Evolutionary conservation across 1,284 basidiomycete genomes (phyloP), one percentile per base, ranked within the genome.

Genomic region (Ustilago nuda): DNA sequence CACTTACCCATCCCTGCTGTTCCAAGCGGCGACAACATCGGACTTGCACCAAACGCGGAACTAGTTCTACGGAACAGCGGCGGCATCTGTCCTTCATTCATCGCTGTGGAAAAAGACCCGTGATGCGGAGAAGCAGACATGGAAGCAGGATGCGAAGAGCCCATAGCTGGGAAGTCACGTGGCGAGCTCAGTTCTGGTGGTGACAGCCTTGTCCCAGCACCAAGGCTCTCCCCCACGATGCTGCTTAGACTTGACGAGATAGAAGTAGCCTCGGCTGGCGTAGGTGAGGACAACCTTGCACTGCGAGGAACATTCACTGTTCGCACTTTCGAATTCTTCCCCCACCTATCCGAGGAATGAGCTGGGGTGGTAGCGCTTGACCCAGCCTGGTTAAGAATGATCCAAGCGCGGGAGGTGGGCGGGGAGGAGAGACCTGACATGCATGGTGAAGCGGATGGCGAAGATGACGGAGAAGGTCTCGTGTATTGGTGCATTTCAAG

Each of bases 301-400:
- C 61, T 53, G 13, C 71, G 57, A 13, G 81, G 79, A 4, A 83
- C 79, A 4, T 72, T 58, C 8, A 85, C 75, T 2, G 79, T 82
- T 2, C 77, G 61, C 17, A 85, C 79, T 53, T 85, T 85, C 51
- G 67, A 77, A 51, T 76, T 62, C 35, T 75, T 59, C 17, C 76
- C 71, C 70, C 75, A 76, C 33, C 76, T 56, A 41, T 61, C 59
- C 9, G 53, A 23, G 13, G 62, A 64, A 13, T 58, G 54, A n/a
- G 62, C 61, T 2, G 72, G 64, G 0, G 72, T 63, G n/a, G 66
- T 69, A 2, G 66, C 72, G 13, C 27, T 56, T 13, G 54, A 37
- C 3, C 73, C 77, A 0, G 80, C 80, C 32, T 70, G 62, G 11
- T 65, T 61, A n/a, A 84, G 52, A 45, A 84, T 85, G 36, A 81